Evolutionary conservation across 176 grass and related monocot genomes (phyloP), one percentile per base, ranked within the genome.

Genomic region (Calamus simplicifolius): DNA sequence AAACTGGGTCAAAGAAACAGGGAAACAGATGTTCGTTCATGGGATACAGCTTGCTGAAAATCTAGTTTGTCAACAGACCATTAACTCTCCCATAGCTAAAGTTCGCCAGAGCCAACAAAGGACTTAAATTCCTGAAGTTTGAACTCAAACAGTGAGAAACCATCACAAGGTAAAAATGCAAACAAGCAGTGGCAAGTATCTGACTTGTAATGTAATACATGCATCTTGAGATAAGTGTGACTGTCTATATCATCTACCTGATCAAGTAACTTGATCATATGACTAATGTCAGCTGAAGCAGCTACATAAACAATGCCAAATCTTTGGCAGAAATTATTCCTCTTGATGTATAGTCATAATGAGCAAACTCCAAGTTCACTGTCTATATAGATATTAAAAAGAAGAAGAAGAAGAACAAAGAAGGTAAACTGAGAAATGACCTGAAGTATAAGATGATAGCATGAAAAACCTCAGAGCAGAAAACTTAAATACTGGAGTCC

Each of bases 221-320:
- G 76, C 52, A 64, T 88, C 52, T 85, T 92, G 38, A 98, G 54
- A 69, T 72, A 25, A 49, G 84, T 68, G 25, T 73, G 52, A 62
- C 73, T 71, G n/a, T 35, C 81, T 59, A 98, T 61, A 31, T 63
- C 29, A 73, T 98, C 82, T 49, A 76, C 86, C 77, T 71, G 69
- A 52, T 95, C 71, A 49, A 95, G 86, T 60, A 95, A 73, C 49
- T 79, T 87, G 74, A 73, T 81, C 49, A 95, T 83, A 64, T 86
- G 80, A 60, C 84, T 81, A 58, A 89, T 85, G 59, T 95, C 90
- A 14, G 90, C 86, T 56, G 86, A 95, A 78, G 90, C 90, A 48
- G 84, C 82, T 86, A 95, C 85, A 95, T 87, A 62, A 86, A 95
- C 55, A 95, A 59, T 31, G 90, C 79, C 65, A 95, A 95, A 68